phyloP scores from a whole-genome alignment of 2,329 filamentous ascomycete genomes.

The Hypoxylon sp. region DNA sequence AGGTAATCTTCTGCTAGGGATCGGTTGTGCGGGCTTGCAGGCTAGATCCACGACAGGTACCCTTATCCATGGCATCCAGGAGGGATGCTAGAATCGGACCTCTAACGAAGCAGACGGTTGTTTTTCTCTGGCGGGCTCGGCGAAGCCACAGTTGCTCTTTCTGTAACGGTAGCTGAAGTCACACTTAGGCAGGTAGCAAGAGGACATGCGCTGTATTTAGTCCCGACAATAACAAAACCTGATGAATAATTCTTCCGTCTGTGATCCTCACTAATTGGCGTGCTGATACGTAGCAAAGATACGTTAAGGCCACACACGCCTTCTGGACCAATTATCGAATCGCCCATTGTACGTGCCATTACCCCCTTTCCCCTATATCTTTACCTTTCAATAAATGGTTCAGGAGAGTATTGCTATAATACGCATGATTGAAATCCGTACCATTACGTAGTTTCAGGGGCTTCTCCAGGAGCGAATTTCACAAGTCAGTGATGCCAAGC shows the following conservation, averaged over 20 bases:
- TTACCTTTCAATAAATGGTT: neutral
- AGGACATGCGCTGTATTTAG: constrained; percentile 12
- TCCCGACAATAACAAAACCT: neutral
- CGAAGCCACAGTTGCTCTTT: neutral
- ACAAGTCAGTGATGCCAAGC: neutral
- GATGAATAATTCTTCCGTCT: neutral
- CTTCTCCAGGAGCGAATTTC: neutral
- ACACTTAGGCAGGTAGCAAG: neutral
- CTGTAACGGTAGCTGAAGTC: neutral
- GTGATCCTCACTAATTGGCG: neutral
- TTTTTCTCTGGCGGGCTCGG: neutral
- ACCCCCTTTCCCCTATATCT: neutral
- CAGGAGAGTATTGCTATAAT: neutral
- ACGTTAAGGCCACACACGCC: neutral
- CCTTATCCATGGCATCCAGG: neutral
- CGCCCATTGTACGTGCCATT: neutral
- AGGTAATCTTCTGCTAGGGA: neutral
- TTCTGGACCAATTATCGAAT: neutral
- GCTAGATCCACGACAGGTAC: neutral
- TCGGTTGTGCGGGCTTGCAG: neutral
- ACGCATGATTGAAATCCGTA: neutral
- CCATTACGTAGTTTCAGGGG: neutral
- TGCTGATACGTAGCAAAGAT: neutral
- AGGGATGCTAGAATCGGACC: neutral
- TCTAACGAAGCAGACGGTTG: neutral